A percentile compares a stretch with the other conserved stretches of the same genome.
These are phyloP conservation scores for Hypholoma sublateritium DNA, from an alignment of 768 basidiomycete genomes.

Conservation along the genomic window DNA sequence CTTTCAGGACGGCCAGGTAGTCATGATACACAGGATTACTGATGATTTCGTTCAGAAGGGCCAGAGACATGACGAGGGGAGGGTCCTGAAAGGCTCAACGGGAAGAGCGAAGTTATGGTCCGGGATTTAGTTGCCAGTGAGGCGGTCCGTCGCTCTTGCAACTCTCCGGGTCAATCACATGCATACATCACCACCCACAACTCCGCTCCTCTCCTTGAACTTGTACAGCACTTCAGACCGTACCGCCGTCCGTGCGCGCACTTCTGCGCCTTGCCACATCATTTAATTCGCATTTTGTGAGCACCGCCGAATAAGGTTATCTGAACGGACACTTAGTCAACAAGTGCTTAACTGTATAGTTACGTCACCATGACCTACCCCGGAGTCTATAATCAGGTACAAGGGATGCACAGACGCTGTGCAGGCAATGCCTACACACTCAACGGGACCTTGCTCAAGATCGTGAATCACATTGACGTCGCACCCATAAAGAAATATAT, in stretches of 20 bases:
- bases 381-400: too few species aligned
- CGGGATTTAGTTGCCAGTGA: constrained; percentile 8
- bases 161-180: constrained; percentile 17
- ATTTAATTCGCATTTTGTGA: too few species aligned
- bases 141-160: neutral
- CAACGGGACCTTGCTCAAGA: too few species aligned
- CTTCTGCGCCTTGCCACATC: too few species aligned
- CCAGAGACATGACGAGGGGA: constrained; percentile 23
- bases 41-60: constrained; percentile 46
- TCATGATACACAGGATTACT: constrained; percentile 82
- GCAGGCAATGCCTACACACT: too few species aligned
- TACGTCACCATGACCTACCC: too few species aligned
- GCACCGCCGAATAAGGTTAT: too few species aligned
- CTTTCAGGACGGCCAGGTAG: constrained; percentile 90
- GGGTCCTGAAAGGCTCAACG: constrained; percentile 1
- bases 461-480: too few species aligned
- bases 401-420: too few species aligned
- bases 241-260: neutral
- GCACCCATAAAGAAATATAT: too few species aligned
- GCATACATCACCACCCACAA: neutral
- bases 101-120: constrained; percentile 9
- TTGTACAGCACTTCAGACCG: neutral
- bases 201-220: neutral
- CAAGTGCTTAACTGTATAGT: too few species aligned
- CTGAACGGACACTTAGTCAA: too few species aligned